phyloP scores from a whole-genome alignment of 148 eudicot genomes.

The Nepenthes mirabilis region DNA sequence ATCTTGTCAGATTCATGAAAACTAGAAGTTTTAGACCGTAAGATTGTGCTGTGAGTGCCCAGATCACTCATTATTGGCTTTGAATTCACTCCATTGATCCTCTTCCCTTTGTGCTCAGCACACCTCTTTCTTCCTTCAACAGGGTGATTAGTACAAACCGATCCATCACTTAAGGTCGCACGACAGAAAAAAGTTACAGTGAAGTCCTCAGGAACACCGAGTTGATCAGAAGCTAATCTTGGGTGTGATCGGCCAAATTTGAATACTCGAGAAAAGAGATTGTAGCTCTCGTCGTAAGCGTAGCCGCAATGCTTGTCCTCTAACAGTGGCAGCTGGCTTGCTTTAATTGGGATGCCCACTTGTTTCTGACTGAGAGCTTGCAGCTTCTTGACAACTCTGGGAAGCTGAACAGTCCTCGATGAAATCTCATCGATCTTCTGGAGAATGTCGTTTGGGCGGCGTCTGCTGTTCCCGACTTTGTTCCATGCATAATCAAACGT shows the following conservation, averaged over 20 bases:
- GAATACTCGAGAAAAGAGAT: conserved; percentile 28
- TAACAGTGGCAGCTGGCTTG: conserved; percentile 14
- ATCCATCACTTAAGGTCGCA: conserved; percentile 38
- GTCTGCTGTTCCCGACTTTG: conserved; percentile 54
- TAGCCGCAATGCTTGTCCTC: conserved; percentile 15
- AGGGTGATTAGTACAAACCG: conserved; percentile 32
- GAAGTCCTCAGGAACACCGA: conserved; percentile 8
- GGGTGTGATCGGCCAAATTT: conserved; percentile 55
- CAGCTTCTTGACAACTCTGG: conserved; percentile 32
- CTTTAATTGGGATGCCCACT: conserved; percentile 50
- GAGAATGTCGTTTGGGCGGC: conserved; percentile 53
- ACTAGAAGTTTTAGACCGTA: not conserved
- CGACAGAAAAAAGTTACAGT: conserved; percentile 36
- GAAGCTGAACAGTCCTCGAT: conserved; percentile 9
- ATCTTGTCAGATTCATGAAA: not conserved
- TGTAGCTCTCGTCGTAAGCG: conserved; percentile 7
- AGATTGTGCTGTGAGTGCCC: not conserved
- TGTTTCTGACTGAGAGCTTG: conserved; percentile 26
- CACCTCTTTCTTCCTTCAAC: conserved; percentile 59
- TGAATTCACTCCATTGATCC: conserved; percentile 15
- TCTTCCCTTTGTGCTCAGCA: conserved; percentile 51
- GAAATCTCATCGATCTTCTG: conserved; percentile 27
- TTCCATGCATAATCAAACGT: conserved; percentile 92
- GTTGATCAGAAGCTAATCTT: conserved; percentile 21
- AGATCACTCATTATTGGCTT: conserved; percentile 5